Conservation (phyloP, 2,329 filamentous ascomycete species). For the Achaetomium macrosporum region DNA sequence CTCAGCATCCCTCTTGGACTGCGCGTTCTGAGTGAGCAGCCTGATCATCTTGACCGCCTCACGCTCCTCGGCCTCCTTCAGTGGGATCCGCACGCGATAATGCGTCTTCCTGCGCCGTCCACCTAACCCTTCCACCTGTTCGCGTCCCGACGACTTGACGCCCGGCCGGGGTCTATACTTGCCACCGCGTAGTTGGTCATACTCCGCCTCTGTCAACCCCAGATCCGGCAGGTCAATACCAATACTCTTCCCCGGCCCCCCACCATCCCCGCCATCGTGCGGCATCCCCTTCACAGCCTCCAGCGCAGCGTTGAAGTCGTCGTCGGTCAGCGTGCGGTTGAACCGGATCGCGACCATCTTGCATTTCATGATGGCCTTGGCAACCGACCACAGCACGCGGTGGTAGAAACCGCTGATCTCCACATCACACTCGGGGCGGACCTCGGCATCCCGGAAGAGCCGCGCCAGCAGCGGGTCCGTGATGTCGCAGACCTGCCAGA, state of each 20-base stretch:
- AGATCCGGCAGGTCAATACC: slow-evolving; percentile 36
- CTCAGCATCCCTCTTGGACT: neutral
- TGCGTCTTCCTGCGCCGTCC: slow-evolving; percentile 22
- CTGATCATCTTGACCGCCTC: slow-evolving; percentile 26
- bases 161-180: slow-evolving; percentile 27
- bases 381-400: slow-evolving; percentile 74
- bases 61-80: slow-evolving; percentile 24
- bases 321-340: slow-evolving; percentile 44
- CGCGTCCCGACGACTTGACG: slow-evolving; percentile 14
- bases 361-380: slow-evolving; percentile 79
- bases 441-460: slow-evolving; percentile 58
- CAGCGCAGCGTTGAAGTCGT: slow-evolving; percentile 42
- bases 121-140: slow-evolving; percentile 19
- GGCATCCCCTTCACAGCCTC: slow-evolving; percentile 18
- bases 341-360: slow-evolving; percentile 68
- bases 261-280: slow-evolving; percentile 21
- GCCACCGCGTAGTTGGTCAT: slow-evolving; percentile 30
- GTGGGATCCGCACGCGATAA: slow-evolving; percentile 25
- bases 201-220: slow-evolving; percentile 35
- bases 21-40: slow-evolving; percentile 15
- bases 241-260: slow-evolving; percentile 27
- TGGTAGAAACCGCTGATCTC: slow-evolving; percentile 75
- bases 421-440: slow-evolving; percentile 54
- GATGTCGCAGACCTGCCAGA: slow-evolving; percentile 93
- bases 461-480: slow-evolving; percentile 66